Evolutionary conservation across 192 early-diverging fungal genomes (phyloP), one percentile per base, ranked within the genome.

Genomic region (Obelidium mucronatum): DNA sequence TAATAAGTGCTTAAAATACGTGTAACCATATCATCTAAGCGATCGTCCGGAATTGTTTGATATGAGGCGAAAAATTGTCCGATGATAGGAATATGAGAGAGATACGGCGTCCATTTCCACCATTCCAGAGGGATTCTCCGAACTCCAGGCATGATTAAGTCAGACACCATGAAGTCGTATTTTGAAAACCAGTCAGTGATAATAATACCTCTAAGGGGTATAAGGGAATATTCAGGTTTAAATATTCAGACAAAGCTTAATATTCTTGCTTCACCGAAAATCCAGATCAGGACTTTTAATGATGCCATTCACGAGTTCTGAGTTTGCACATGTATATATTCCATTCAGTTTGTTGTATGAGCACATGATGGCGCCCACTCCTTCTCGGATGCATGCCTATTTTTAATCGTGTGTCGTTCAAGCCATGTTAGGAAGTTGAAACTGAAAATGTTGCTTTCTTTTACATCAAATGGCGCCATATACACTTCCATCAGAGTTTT

Each of bases 121-220:
- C 35, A 73, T 28, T 35, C 17, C 11, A 73, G 55, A 4, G 34
- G 30, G 39, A 5, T 64, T 3, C 22, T 3, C 11, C 53, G 56
- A n/a, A 54, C 54, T 30, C 89, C 89, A 24, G 88, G 84, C 89
- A 90, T 90, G 59, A 86, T 84, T 82, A 91, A 82, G 65, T 91
- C 90, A 33, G 85, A 67, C 86, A 74, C 68, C 73, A 62, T 5
- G 2, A 74, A 33, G 35, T 26, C 26, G 26, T 59, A 74, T 34
- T 40, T 34, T 6, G 72, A 55, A 30, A 75, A 79, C 89, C 89
- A 92, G 58, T 91, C 90, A 36, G 87, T 86, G 77, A 86, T 87
- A 39, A 92, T 86, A 54, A 91, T 92, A 3, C 88, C 89, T 15
- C 54, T 68, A 17, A 11, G 31, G 24, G 31, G 56, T 59, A n/a